A percentile compares a stretch with the other conserved stretches of the same genome.
phyloP scores from a whole-genome alignment of 148 eudicot species.

The Silene conica region DNA sequence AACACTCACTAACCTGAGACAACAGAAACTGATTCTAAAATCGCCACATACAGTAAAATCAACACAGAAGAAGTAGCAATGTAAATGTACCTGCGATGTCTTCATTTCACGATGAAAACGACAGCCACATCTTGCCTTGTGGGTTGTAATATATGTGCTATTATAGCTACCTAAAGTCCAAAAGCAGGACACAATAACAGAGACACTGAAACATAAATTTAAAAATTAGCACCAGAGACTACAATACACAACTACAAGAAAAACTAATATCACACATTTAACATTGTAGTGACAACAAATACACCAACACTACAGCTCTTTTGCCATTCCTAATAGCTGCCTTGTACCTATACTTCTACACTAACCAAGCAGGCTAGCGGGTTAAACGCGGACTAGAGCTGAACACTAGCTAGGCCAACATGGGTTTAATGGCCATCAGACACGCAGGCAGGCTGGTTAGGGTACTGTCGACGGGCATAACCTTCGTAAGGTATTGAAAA shows the following conservation, averaged over 20 bases:
- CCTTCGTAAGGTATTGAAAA: neutral
- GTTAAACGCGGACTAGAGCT: too few relatives aligned
- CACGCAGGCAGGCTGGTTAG: neutral
- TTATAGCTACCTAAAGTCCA: neutral
- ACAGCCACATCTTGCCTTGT: conserved; percentile 31
- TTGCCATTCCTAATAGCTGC: neutral
- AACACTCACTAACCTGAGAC: neutral
- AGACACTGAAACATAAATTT: conserved; percentile 14
- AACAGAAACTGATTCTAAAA: neutral
- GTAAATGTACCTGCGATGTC: conserved; percentile 38
- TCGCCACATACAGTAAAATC: neutral
- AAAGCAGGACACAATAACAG: neutral
- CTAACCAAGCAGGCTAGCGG: neutral
- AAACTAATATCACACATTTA: neutral
- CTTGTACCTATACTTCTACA: neutral
- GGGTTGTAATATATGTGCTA: conserved; percentile 1
- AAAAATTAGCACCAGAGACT: neutral
- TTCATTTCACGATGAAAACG: conserved; percentile 40
- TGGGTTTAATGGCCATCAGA: neutral
- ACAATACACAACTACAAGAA: conserved; percentile 6
- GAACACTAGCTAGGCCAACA: neutral
- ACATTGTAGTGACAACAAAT: neutral
- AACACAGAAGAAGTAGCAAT: conserved; percentile 3
- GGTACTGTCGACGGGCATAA: neutral
- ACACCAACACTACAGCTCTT: neutral